Evolutionary conservation across 192 early-diverging fungal genomes (phyloP), one percentile per base, ranked within the genome.

Genomic region (Dissophora ornata): DNA sequence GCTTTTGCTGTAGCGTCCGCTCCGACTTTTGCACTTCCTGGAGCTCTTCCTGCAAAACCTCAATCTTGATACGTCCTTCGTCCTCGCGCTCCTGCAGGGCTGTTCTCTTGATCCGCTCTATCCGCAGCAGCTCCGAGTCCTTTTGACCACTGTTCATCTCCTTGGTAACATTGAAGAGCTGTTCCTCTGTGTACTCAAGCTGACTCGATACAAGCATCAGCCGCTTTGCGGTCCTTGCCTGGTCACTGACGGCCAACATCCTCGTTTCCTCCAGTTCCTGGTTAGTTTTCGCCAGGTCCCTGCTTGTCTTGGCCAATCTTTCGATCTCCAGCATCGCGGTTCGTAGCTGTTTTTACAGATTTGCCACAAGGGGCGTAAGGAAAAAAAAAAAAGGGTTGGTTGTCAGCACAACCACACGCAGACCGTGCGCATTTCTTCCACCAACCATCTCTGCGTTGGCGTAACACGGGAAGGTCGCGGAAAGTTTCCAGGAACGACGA

Each of bases 161-260:
- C 40, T 67, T 67, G 26, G 73, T 67, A 12, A 77, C 52, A 42
- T 53, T 49, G n/a, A 65, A 62, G 7, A 77, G 36, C n/a, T 56
- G 66, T 51, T 77, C 58, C 28, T 77, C 73, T 7, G 73, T 77
- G 29, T 77, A 42, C 7, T 77, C 73, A 22, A 77, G 73, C 25
- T 77, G 73, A 34, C 64, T 29, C 4, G 73, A 67, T 2, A 77
- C 53, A n/a, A 77, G 57, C 22, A 57, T 21, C 45, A 77, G 73
- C 10, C 73, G 64, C 15, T 61, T 77, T 22, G 73, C 63, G 9
- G 73, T 77, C 24, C 73, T 51, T 16, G 51, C 58, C 53, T 77
- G 73, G 47, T 77, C 73, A 26, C 64, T 67, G 53, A 77, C 36
- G 19, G 73, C 73, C 9, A 67, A 22, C n/a, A 57, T 30, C 25